Conservation (phyloP, 1,139 yeast genomes). For the Candida sanyaensis region DNA sequence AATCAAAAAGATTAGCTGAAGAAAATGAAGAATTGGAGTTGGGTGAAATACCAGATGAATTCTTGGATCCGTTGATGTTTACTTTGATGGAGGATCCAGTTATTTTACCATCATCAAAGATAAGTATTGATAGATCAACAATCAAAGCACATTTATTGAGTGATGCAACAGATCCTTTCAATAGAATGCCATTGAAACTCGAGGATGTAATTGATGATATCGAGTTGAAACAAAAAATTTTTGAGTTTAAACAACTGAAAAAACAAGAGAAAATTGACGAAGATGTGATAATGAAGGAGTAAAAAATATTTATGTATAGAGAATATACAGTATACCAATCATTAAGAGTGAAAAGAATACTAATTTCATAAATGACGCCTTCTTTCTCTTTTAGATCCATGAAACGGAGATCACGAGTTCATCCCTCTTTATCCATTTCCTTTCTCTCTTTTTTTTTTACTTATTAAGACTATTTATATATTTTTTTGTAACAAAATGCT, state of each 20-base stretch:
- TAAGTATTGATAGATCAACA: slow-evolving; percentile 85
- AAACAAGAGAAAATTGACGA: slow-evolving; percentile 19
- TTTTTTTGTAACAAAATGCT: slow-evolving; percentile 4
- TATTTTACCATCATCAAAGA: slow-evolving; percentile 78
- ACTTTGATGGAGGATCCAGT: slow-evolving; percentile 97
- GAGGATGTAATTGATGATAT: slow-evolving; percentile 84
- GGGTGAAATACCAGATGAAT: slow-evolving; percentile 96
- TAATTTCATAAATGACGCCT: too few relatives aligned
- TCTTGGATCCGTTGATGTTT: slow-evolving; percentile 93
- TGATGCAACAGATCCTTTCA: slow-evolving; percentile 97
- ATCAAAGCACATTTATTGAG: slow-evolving; percentile 91
- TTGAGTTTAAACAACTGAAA: slow-evolving; percentile 52
- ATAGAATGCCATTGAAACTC: slow-evolving; percentile 83
- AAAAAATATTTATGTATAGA: slow-evolving; percentile 1
- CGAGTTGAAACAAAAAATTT: slow-evolving; percentile 64
- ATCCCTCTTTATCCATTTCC: not conserved
- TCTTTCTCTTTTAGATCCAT: too few relatives aligned
- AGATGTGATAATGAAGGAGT: slow-evolving; percentile 22
- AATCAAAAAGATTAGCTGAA: slow-evolving; percentile 58
- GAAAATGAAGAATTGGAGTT: slow-evolving; percentile 83
- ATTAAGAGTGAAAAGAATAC: too few relatives aligned
- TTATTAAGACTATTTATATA: slow-evolving; percentile 7
- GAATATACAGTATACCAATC: not conserved
- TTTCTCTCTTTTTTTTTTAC: not conserved
- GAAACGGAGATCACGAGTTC: not conserved